These are phyloP conservation scores for Penicillium sp. DNA, from an alignment of 2,329 filamentous ascomycete genomes.

Conservation along the genomic window DNA sequence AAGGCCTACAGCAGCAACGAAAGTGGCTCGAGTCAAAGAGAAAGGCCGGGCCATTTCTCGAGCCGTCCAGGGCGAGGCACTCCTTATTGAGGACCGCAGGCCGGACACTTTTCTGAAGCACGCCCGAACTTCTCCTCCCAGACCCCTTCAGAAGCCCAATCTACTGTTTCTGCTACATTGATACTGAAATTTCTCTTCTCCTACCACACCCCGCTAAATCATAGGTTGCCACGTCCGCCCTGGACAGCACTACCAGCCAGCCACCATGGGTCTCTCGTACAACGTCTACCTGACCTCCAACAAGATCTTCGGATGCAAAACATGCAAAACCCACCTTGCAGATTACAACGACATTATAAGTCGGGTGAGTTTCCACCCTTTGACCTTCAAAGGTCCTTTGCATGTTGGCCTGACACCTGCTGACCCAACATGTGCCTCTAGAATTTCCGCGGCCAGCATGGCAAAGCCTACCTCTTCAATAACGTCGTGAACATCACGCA, in stretches of 20 bases:
- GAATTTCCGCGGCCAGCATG: conserved; percentile 98
- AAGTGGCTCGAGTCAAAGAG: background rate
- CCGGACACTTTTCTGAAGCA: background rate
- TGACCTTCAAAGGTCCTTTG: conserved; percentile 1
- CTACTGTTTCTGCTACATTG: background rate
- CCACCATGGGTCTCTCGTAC: conserved; percentile 79
- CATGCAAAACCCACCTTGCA: conserved; percentile 91
- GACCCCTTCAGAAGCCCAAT: background rate
- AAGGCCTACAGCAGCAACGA: background rate
- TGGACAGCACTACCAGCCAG: conserved; percentile 7
- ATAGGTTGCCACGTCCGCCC: background rate
- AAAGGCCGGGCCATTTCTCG: background rate
- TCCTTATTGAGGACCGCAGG: conserved; percentile 2
- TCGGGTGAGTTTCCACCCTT: conserved; percentile 58
- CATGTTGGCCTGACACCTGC: conserved; percentile 3
- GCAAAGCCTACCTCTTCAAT: conserved; percentile 96
- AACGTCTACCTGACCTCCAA: conserved; percentile 84
- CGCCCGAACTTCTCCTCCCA: background rate
- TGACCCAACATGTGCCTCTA: conserved; percentile 40
- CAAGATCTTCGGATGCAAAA: conserved; percentile 90
- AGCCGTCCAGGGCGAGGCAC: conserved; percentile 10
- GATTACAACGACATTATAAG: conserved; percentile 97
- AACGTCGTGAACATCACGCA: conserved; percentile 85
- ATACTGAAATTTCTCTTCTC: background rate
- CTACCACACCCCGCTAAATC: background rate